Evolutionary conservation across 305 asterid species (phyloP), one percentile per base, ranked within the genome.

Genomic region (Fraxinus albicans): DNA sequence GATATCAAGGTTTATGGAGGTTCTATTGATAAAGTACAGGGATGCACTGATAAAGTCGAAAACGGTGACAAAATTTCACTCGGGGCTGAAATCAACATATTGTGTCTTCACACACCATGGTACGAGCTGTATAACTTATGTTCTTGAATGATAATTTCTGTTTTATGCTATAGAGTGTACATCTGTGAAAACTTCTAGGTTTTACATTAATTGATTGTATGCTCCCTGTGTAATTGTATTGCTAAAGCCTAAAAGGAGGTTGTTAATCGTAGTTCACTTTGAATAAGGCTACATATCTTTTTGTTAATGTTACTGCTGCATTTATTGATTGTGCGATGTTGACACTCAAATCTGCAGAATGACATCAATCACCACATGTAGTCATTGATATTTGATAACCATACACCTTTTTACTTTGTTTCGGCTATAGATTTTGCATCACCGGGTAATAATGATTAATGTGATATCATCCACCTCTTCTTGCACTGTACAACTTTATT

Each of bases 61-160:
- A 91, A 92, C 76, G 99, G 99, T 35, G 98, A 93, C 87, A 91
- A 85, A 65, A 77, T 96, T 4, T 87, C 92, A 19, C 92, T 96
- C 25, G 98, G 98, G 78, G 82, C 82, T 88, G 90, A 92, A 84
- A 88, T 87, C 87, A 84, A 79, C 83, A 88, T 96, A 79, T 80
- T 92, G 86, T 85, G 88, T 85, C 97, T 94, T 77, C 98, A 91
- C 83, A 96, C 98, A 33, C 98, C 99, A 25, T 89, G 98, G 98
- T 91, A 86, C 25, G 85, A 79, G 58, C 34, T 82, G 72, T 81
- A 58, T 65, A 29, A 23, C 65, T 77, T 67, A 27, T 8, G 50
- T 15, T 13, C 6, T 34, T 23, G 33, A 34, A 78, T 78, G 42
- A n/a, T 33, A 69, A 25, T 7, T 19, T 77, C 2, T 47, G 63